phyloP scores from a whole-genome alignment of 169 alveolate genomes.

The Babesia bovis region DNA sequence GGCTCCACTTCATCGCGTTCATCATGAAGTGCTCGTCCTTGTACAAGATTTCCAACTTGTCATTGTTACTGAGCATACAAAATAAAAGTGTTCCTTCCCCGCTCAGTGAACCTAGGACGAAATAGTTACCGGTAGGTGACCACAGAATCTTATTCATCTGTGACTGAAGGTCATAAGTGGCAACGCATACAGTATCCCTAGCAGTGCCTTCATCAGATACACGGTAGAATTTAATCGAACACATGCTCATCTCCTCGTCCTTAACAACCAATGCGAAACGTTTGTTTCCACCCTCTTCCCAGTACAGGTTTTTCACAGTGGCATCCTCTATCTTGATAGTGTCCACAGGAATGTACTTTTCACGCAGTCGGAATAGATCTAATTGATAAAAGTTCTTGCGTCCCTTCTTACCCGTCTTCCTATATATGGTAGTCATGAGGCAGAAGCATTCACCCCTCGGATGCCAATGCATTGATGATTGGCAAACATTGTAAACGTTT shows the following conservation, averaged over 20 bases:
- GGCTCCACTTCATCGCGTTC: conserved; percentile 85
- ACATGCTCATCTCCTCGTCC: conserved; percentile 83
- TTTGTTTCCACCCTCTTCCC: conserved; percentile 83
- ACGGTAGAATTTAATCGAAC: conserved; percentile 84
- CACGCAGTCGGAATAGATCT: conserved; percentile 86
- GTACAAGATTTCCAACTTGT: conserved; percentile 85
- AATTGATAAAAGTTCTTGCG: conserved; percentile 82
- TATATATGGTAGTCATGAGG: conserved; percentile 82
- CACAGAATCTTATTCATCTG: conserved; percentile 82
- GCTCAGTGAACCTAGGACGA: conserved; percentile 82
- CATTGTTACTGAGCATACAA: conserved; percentile 81
- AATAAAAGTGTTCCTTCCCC: conserved; percentile 83
- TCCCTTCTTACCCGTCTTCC: conserved; percentile 86
- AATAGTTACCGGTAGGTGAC: conserved; percentile 88
- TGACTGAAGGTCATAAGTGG: conserved; percentile 76
- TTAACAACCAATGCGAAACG: conserved; percentile 85
- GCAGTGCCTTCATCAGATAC: conserved; percentile 81
- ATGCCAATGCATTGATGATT: conserved; percentile 88
- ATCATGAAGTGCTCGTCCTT: conserved; percentile 85
- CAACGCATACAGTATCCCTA: conserved; percentile 71
- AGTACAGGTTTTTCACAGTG: conserved; percentile 83
- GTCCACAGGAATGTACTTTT: conserved; percentile 87
- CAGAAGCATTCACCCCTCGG: conserved; percentile 86
- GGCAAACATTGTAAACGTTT: conserved; percentile 84
- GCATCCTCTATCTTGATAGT: conserved; percentile 86